Percentiles rank a stretch among this genome's conserved stretches.
These are phyloP conservation scores for Penicillium simplicissimum DNA, from an alignment of 495 filamentous ascomycete genomes.

Conservation along the genomic window DNA sequence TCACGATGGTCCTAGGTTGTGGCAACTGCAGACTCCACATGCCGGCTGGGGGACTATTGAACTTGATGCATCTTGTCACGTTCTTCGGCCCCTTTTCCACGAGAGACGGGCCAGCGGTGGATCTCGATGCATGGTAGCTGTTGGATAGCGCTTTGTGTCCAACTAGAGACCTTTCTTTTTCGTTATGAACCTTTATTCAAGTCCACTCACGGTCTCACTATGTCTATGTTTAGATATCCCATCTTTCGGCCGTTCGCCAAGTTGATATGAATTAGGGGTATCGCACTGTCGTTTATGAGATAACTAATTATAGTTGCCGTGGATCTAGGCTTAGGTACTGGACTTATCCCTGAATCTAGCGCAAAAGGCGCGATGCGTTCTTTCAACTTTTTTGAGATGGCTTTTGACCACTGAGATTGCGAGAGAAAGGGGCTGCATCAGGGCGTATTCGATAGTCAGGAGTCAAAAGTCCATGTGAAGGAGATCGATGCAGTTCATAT, in stretches of 20 bases:
- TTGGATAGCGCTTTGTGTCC: background rate
- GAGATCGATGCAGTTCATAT: background rate
- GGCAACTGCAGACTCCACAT: conserved; percentile 28
- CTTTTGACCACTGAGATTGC: background rate
- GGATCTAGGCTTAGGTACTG: background rate
- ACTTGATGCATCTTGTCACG: conserved; percentile 12
- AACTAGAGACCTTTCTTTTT: background rate
- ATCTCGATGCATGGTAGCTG: background rate
- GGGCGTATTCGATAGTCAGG: background rate
- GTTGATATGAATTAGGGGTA: background rate
- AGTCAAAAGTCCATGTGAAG: background rate
- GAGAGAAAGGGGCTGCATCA: background rate
- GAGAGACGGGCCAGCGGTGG: background rate
- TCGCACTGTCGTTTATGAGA: background rate
- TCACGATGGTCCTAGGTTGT: conserved; percentile 20
- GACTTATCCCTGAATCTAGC: background rate
- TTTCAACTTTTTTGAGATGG: background rate
- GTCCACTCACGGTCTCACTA: background rate
- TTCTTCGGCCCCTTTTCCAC: background rate
- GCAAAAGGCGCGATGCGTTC: background rate
- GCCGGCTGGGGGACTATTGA: conserved; percentile 16
- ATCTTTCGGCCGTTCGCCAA: background rate
- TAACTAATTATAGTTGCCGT: background rate
- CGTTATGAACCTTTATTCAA: background rate
- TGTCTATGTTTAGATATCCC: conserved; percentile 6